phyloP scores from a whole-genome alignment of 1,284 basidiomycete genomes.

The Ceratobasidium sp. region DNA sequence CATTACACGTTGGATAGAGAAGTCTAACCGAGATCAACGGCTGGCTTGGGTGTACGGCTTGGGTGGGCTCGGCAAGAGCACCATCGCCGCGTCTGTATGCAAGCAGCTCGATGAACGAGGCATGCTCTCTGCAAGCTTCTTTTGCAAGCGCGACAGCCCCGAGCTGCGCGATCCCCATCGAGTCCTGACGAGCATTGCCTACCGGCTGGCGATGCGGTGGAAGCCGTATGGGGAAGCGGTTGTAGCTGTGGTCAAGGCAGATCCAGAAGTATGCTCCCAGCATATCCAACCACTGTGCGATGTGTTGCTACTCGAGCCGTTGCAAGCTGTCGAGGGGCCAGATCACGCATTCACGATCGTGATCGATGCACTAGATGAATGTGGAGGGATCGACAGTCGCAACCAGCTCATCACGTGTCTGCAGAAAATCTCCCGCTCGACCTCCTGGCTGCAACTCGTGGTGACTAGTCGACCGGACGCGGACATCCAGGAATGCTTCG shows the following conservation, averaged over 20 bases:
- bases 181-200: slow-evolving; percentile 31
- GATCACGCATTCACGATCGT: slow-evolving; percentile 6
- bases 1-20: background rate
- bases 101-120: too few species aligned
- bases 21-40: background rate
- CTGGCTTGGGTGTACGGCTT: slow-evolving; percentile 50
- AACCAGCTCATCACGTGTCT: background rate
- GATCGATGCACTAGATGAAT: slow-evolving; percentile 45
- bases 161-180: slow-evolving; percentile 15
- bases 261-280: background rate
- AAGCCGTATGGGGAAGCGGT: background rate
- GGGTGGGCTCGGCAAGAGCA: slow-evolving; percentile 51
- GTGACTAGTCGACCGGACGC: slow-evolving; percentile 39
- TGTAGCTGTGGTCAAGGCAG: background rate
- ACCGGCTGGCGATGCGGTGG: background rate
- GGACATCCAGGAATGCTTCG: slow-evolving; percentile 15
- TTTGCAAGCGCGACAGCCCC: too few species aligned
- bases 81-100: slow-evolving; percentile 50
- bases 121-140: too few species aligned
- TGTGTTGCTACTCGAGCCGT: background rate
- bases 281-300: background rate
- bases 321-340: slow-evolving; percentile 1
- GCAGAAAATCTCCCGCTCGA: background rate
- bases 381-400: background rate
- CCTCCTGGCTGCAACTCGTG: slow-evolving; percentile 5